These are phyloP conservation scores for Articulospora tetracladia DNA, from an alignment of 495 filamentous ascomycete genomes.

Conservation along the genomic window DNA sequence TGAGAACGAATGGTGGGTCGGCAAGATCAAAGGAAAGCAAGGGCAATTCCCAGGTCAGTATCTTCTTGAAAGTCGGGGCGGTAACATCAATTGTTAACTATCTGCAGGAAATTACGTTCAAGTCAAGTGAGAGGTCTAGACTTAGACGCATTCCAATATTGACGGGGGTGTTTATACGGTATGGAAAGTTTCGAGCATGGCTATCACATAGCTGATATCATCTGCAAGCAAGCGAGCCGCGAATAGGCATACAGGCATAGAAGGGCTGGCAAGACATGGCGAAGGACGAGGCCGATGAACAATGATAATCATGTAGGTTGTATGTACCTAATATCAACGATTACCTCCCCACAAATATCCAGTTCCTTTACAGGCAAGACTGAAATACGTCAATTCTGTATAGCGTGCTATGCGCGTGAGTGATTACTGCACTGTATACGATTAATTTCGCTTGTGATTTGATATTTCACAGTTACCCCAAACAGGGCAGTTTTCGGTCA, in stretches of 20 bases:
- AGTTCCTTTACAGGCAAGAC: not conserved
- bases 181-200: not conserved
- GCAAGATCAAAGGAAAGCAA: conserved; percentile 67
- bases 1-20: conserved; percentile 96
- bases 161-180: no score
- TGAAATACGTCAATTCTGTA: not conserved
- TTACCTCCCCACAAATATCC: not conserved
- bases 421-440: no score
- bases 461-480: no score
- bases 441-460: no score
- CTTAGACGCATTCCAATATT: no score
- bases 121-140: conserved; percentile 21
- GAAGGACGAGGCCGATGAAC: not conserved
- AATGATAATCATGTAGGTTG: conserved; percentile 2
- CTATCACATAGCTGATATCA: not conserved
- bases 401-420: no score
- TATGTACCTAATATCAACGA: conserved; percentile 11
- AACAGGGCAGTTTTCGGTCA: no score
- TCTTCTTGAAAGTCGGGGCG: not conserved
- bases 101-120: conserved; percentile 42
- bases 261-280: not conserved
- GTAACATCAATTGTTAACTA: conserved; percentile 17
- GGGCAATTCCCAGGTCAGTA: conserved; percentile 93
- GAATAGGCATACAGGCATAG: not conserved
- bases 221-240: not conserved